Conservation (phyloP, 1,284 basidiomycete species). For the Ustilago shanxiensis region DNA sequence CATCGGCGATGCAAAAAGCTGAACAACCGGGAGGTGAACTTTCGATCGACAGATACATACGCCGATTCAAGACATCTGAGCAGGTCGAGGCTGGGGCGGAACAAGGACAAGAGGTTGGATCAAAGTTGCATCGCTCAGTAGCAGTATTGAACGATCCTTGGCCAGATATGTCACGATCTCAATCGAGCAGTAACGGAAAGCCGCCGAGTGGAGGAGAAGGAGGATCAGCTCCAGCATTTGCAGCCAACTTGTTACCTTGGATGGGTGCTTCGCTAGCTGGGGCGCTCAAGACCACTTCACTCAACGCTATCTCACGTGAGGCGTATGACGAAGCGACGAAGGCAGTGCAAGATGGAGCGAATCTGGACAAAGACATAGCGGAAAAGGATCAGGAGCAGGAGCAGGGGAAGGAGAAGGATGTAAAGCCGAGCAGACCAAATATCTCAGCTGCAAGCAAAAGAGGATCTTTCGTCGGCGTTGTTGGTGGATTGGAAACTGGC, state of each 20-base stretch:
- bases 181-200: not conserved
- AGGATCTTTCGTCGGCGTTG: slow-evolving; percentile 58
- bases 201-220: slow-evolving; percentile 3
- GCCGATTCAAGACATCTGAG: slow-evolving; percentile 1
- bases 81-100: not conserved
- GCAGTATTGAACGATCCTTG: slow-evolving; percentile 48
- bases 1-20: slow-evolving; percentile 73
- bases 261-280: slow-evolving; percentile 93
- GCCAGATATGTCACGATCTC: slow-evolving; percentile 16
- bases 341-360: slow-evolving; percentile 15
- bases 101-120: not conserved
- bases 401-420: slow-evolving; percentile 10
- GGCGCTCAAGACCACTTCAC: slow-evolving; percentile 65
- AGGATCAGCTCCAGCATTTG: slow-evolving; percentile 87
- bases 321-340: slow-evolving; percentile 41
- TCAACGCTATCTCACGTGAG: slow-evolving; percentile 46
- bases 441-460: slow-evolving; percentile 38
- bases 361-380: not conserved
- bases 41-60: slow-evolving; percentile 31
- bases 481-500: slow-evolving; percentile 58
- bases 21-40: slow-evolving; percentile 29
- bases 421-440: slow-evolving; percentile 15
- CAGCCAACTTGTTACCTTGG: slow-evolving; percentile 84
- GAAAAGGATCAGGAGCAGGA: not conserved
- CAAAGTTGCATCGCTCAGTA: slow-evolving; percentile 16